Evolutionary conservation across 2,329 filamentous ascomycete species (phyloP), one percentile per base, ranked within the genome.

Genomic region (Monilinia fructicola): DNA sequence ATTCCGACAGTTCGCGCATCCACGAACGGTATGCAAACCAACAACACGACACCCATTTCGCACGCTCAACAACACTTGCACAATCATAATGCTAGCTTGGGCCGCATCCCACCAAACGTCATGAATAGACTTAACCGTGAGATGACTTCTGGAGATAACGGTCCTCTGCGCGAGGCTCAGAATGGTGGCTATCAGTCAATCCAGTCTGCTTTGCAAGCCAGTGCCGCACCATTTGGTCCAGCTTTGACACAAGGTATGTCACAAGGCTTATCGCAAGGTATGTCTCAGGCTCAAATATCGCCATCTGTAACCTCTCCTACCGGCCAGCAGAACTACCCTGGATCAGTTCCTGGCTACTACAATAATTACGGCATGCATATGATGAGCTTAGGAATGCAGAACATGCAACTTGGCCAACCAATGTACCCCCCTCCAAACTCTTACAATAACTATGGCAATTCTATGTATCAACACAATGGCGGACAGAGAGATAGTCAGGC

Each of bases 21-120:
- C 14, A 78, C 80, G 44, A 76, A 76, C 64, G 74, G 74, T 23
- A 66, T 71, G 31, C 56, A 69, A 40, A 69, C 66, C 52, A 67
- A 71, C 40, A 73, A 70, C 42, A 72, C 61, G n/a, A 74, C 74
- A 35, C 71, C 75, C 63, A 90, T 91, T 75, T 87, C 81, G 6
- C 83, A 87, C 69, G 81, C 83, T 62, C 84, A 88, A 74, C 82
- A 85, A 70, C 81, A 83, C 72, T 80, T 85, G 60, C 85, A 87
- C 70, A 84, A 93, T 72, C 91, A 94, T 79, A 94, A 93, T 77
- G 89, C 89, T 48, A 95, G 87, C 77, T 84, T 95, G 68, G 91
- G 92, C 63, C 90, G 91, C 65, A 91, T 93, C 74, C 91, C 91
- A 42, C 83, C 85, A 54, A 87, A 87, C 66, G 78, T 90, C 64